A percentile compares a stretch with the other conserved stretches of the same genome.
These are phyloP conservation scores for Echria macrotheca DNA, from an alignment of 495 filamentous ascomycete species.

Conservation along the genomic window DNA sequence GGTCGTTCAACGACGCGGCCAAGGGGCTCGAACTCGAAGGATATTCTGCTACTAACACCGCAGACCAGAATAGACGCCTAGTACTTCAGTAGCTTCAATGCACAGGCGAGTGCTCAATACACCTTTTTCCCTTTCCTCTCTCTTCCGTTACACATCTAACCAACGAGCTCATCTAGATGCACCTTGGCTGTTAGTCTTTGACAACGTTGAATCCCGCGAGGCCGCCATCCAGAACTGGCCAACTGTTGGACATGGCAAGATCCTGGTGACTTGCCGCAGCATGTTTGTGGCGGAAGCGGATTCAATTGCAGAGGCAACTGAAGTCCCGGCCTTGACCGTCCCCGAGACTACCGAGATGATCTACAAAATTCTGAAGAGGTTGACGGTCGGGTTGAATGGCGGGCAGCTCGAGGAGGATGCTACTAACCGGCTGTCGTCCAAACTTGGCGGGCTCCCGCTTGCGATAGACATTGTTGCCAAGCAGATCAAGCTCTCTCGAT, in stretches of 20 bases:
- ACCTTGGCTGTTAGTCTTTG: constrained; percentile 1
- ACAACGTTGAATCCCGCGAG: neutral
- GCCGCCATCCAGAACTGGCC: constrained; percentile 2
- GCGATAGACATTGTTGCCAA: constrained; percentile 1
- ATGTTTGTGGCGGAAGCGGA: neutral
- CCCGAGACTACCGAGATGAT: constrained; percentile 1
- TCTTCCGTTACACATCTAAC: neutral
- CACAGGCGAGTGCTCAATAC: neutral
- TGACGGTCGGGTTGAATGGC: neutral
- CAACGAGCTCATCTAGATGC: neutral
- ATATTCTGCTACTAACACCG: neutral
- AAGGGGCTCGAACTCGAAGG: constrained; percentile 2
- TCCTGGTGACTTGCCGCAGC: constrained; percentile 2
- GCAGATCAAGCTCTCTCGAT: neutral
- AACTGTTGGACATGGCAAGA: neutral
- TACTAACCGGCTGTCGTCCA: neutral
- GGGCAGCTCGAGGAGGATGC: neutral
- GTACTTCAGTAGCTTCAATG: constrained; percentile 1
- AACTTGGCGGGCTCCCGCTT: constrained; percentile 1
- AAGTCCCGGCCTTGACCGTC: constrained; percentile 1
- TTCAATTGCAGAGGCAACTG: neutral
- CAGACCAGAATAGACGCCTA: neutral
- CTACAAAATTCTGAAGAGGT: neutral
- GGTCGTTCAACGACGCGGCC: constrained; percentile 2
- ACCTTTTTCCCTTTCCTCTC: neutral